These are phyloP conservation scores for Backusella parvicylindrica DNA, from an alignment of 192 early-diverging fungal genomes.

Conservation along the genomic window DNA sequence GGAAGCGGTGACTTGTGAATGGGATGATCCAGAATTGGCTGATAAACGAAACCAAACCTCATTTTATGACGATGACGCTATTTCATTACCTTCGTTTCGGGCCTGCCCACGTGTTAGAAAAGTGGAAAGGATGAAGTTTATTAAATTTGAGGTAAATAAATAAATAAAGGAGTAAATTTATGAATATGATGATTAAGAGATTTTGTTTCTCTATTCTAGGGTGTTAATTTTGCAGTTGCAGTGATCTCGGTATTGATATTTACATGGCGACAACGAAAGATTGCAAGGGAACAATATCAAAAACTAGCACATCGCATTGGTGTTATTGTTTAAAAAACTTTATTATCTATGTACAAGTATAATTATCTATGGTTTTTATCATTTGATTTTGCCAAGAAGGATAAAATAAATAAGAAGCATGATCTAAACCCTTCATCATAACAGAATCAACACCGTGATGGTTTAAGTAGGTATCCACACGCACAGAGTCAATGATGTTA, in stretches of 20 bases:
- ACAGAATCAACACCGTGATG: constrained; percentile 30
- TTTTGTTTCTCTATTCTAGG: constrained; percentile 5
- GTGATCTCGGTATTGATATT: constrained; percentile 20
- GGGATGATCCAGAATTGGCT: constrained; percentile 19
- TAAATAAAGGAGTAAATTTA: not conserved
- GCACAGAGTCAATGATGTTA: constrained; percentile 39
- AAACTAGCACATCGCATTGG: constrained; percentile 36
- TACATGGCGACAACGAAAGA: constrained; percentile 36
- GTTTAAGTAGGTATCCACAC: constrained; percentile 35
- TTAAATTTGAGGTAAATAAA: constrained; percentile 27
- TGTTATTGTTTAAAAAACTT: not conserved
- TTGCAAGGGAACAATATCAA: constrained; percentile 32
- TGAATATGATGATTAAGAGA: not conserved
- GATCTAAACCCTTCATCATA: constrained; percentile 46
- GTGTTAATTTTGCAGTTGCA: constrained; percentile 27
- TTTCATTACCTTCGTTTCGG: constrained; percentile 24
- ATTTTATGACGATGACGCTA: constrained; percentile 23
- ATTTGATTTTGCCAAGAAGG: constrained; percentile 27
- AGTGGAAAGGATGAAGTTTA: constrained; percentile 20
- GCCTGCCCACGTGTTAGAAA: constrained; percentile 28
- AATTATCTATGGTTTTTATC: constrained; percentile 10
- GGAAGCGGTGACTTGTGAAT: constrained; percentile 31
- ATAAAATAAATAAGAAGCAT: constrained; percentile 41
- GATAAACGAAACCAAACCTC: constrained; percentile 12
- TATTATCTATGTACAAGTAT: not conserved